Percentiles rank a stretch among this genome's conserved stretches.
Evolutionary conservation across 192 early-diverging fungal genomes (phyloP).

Genomic region (Coemansia sp.): DNA sequence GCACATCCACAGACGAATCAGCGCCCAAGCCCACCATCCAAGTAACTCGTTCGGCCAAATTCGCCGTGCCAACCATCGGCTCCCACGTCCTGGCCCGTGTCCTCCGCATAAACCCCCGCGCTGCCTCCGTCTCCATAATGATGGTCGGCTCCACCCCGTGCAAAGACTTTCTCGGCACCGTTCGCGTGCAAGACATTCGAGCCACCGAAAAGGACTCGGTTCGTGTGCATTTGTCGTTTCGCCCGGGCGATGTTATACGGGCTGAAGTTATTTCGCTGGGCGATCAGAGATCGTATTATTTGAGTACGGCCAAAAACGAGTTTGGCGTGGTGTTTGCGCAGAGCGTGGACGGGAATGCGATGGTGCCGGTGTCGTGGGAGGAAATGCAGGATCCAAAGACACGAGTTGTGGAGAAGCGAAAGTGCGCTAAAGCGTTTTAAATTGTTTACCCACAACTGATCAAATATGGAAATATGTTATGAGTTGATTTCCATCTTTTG

Average conservation of each 20-base stretch:
- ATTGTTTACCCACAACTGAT: background rate
- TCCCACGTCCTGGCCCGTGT: slow-evolving; percentile 82
- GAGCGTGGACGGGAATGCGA: slow-evolving; percentile 76
- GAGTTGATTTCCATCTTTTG: no score
- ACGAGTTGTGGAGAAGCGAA: slow-evolving; percentile 77
- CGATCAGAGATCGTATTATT: slow-evolving; percentile 84
- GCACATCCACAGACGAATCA: background rate
- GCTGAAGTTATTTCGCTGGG: slow-evolving; percentile 89
- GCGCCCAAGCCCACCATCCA: slow-evolving; percentile 50
- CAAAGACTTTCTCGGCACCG: slow-evolving; percentile 87
- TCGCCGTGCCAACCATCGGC: slow-evolving; percentile 73
- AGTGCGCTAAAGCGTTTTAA: slow-evolving; percentile 90
- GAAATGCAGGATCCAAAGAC: slow-evolving; percentile 97
- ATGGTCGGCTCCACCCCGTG: slow-evolving; percentile 79
- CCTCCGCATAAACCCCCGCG: slow-evolving; percentile 82
- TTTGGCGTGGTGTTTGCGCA: slow-evolving; percentile 92
- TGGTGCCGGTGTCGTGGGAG: slow-evolving; percentile 97
- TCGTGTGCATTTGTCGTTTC: slow-evolving; percentile 84
- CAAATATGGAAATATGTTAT: no score
- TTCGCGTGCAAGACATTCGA: slow-evolving; percentile 90
- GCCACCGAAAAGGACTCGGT: slow-evolving; percentile 94
- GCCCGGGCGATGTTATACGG: slow-evolving; percentile 91
- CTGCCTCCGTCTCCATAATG: slow-evolving; percentile 88
- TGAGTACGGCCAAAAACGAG: slow-evolving; percentile 92
- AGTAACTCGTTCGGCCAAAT: slow-evolving; percentile 62